These are phyloP conservation scores for Boletus pseudo-olivaceus DNA, from an alignment of 768 basidiomycete genomes.

Conservation along the genomic window DNA sequence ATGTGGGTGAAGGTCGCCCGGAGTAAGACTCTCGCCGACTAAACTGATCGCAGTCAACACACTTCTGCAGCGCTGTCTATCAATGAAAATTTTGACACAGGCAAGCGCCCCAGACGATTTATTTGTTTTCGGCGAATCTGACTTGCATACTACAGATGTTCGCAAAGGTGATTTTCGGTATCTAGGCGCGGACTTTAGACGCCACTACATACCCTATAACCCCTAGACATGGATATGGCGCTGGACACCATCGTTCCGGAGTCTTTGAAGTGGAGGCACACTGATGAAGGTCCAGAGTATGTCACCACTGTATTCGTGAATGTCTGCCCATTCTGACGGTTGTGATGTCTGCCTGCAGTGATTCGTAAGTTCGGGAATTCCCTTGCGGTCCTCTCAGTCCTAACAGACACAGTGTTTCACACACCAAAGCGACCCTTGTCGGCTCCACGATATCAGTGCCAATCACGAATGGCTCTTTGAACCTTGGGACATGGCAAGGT, in stretches of 20 bases:
- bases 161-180: conserved; percentile 38
- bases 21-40: conserved; percentile 2
- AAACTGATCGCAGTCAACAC: conserved; percentile 54
- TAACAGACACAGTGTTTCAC: conserved; percentile 61
- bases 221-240: conserved; percentile 90
- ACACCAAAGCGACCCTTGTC: conserved; percentile 85
- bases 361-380: conserved; percentile 55
- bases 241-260: conserved; percentile 88
- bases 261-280: conserved; percentile 75
- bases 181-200: neutral
- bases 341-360: conserved; percentile 40
- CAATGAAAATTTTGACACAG: conserved; percentile 87
- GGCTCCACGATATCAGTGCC: conserved; percentile 82
- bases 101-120: conserved; percentile 35
- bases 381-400: neutral
- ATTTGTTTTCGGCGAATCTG: neutral
- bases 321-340: conserved; percentile 1
- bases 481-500: conserved; percentile 95
- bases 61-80: conserved; percentile 77
- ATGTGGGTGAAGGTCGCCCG: conserved; percentile 49
- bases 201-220: conserved; percentile 34
- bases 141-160: conserved; percentile 33
- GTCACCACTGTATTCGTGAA: neutral
- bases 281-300: conserved; percentile 90
- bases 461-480: conserved; percentile 73